Evolutionary conservation across 2,329 filamentous ascomycete species (phyloP), one percentile per base, ranked within the genome.

Genomic region (Pseudocercospora musae): DNA sequence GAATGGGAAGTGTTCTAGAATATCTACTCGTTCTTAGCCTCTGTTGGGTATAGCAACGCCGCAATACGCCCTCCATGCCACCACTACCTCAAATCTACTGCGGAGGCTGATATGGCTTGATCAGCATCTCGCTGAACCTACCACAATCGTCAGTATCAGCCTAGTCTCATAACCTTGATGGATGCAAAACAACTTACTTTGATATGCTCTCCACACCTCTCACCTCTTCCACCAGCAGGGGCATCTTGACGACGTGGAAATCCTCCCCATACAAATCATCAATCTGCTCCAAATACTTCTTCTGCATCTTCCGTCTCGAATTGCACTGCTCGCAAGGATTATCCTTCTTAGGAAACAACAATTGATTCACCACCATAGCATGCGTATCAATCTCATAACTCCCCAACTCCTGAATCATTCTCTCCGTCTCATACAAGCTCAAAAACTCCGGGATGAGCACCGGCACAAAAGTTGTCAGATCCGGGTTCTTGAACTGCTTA

Each of bases 191-290:
- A 27, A 77, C 78, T 73, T 67, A 79, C 79, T 86, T 91, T 79
- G 96, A 92, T 70, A 99, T 80, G 78, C 87, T 94, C 74, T 98
- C 94, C 83, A 96, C 96, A 49, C 95, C 95, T 72, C 95, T 84
- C 9, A 99, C 93, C 80, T 99, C 95, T 77, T 99, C 94, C 1
- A 96, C 91, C 63, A 99, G 80, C 73, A 99, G 79, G 40, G 95
- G 95, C 93, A 99, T 98, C 83, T 94, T 94, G 70, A 99, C 94
- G 42, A 99, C 93, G 75, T 99, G 96, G 81, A 99, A 99, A 78
- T 99, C 95, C 74, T 97, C 93, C n/a, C 72, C 73, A 76, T 99
- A 99, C 62, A 99, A 80, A 81, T 99, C 95, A 79, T 96, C 93
- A 72, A 98, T 98, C 83, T 99, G 94, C 75, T 98, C 93, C 48